A percentile compares a stretch with the other conserved stretches of the same genome.
Conservation (phyloP, 169 alveolate species). For the Eimeria sp. region DNA sequence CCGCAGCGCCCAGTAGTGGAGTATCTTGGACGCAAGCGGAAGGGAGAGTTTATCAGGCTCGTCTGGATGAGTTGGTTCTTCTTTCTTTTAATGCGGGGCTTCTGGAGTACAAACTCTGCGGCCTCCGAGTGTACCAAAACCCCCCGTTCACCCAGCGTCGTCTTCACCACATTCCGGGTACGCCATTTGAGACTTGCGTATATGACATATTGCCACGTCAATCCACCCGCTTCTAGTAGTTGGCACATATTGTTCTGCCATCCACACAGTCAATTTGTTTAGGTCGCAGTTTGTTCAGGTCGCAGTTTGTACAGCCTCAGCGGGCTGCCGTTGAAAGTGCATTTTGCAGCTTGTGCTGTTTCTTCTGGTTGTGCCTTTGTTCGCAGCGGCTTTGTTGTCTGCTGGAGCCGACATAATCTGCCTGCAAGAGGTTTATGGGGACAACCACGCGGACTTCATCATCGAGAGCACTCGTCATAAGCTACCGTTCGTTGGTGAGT, state of each 20-base stretch:
- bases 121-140: constrained; percentile 92
- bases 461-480: constrained; percentile 86
- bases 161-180: constrained; percentile 91
- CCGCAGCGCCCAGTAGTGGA: constrained; percentile 17
- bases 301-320: not conserved
- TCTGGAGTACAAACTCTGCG: constrained; percentile 92
- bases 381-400: constrained; percentile 87
- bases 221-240: not conserved
- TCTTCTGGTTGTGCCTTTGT: not conserved
- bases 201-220: not conserved
- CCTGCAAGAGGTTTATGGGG: constrained; percentile 93
- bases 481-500: constrained; percentile 90
- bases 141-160: constrained; percentile 94
- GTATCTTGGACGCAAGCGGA: not conserved
- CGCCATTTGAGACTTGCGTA: not conserved
- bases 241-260: not conserved
- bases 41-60: constrained; percentile 23
- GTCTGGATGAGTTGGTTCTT: constrained; percentile 87
- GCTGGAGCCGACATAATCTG: constrained; percentile 94
- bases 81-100: constrained; percentile 94
- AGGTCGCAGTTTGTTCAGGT: not conserved
- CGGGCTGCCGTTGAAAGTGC: not conserved
- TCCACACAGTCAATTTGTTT: not conserved
- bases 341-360: not conserved
- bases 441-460: constrained; percentile 91